A percentile compares a stretch with the other conserved stretches of the same genome.
phyloP scores from a whole-genome alignment of 768 basidiomycete species.

The Kwoniella mangroviensis region DNA sequence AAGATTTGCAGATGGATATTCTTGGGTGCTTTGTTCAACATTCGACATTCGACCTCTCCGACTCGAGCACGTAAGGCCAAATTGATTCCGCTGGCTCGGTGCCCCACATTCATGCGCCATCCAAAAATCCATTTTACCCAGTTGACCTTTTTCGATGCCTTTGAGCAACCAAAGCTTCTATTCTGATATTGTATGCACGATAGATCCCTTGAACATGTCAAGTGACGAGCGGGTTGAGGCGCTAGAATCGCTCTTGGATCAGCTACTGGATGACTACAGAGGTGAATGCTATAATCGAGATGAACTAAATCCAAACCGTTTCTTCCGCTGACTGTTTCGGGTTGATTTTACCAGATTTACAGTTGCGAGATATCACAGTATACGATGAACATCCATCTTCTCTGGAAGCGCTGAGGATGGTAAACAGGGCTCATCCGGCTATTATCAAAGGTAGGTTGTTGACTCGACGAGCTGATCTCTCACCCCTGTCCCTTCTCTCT shows the following conservation, averaged over 20 bases:
- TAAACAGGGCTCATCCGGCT: constrained; percentile 73
- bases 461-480: not conserved
- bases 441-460: constrained; percentile 66
- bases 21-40: not conserved
- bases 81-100: no score
- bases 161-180: no score
- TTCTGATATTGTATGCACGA: not conserved
- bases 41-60: not conserved
- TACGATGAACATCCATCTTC: constrained; percentile 67
- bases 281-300: constrained; percentile 13
- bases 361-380: constrained; percentile 12
- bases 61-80: no score
- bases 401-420: constrained; percentile 71
- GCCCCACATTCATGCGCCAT: no score
- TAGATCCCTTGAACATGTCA: not conserved
- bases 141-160: no score
- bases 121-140: no score
- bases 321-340: not conserved
- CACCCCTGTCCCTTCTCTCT: no score
- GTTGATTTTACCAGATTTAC: constrained; percentile 24
- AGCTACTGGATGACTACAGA: constrained; percentile 37
- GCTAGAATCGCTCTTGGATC: constrained; percentile 14
- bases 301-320: not conserved
- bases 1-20: not conserved
- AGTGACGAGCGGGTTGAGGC: not conserved